These are phyloP conservation scores for Microbotryum violaceum DNA, from an alignment of 1,284 basidiomycete species.

Conservation along the genomic window DNA sequence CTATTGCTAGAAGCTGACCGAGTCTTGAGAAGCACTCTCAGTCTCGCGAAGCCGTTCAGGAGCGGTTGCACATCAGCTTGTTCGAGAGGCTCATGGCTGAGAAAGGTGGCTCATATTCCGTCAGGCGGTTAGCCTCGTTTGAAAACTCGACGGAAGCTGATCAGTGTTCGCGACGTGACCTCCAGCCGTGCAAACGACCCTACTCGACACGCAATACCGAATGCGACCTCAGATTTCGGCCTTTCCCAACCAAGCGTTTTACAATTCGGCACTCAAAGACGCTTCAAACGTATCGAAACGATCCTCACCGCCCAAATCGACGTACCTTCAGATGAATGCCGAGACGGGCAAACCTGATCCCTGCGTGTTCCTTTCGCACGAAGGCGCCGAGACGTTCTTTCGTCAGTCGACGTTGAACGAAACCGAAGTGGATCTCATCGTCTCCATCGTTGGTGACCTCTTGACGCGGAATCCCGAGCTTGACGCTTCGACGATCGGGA, in stretches of 20 bases:
- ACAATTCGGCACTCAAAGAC: constrained; percentile 45
- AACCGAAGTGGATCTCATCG: constrained; percentile 67
- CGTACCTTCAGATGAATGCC: neutral
- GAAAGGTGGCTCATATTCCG: constrained; percentile 50
- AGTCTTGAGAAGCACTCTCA: neutral
- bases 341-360: neutral
- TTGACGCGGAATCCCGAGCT: constrained; percentile 60
- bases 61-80: constrained; percentile 68
- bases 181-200: constrained; percentile 61
- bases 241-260: constrained; percentile 79
- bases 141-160: neutral
- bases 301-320: constrained; percentile 38
- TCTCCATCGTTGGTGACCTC: constrained; percentile 68
- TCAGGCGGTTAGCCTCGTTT: constrained; percentile 5
- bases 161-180: neutral
- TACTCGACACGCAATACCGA: constrained; percentile 86
- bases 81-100: constrained; percentile 81
- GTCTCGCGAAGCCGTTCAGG: constrained; percentile 55
- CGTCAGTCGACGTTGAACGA: constrained; percentile 65
- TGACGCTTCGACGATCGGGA: constrained; percentile 64
- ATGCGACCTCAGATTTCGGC: constrained; percentile 86
- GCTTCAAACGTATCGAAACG: constrained; percentile 56
- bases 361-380: constrained; percentile 67
- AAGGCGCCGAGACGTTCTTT: constrained; percentile 56
- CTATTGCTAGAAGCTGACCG: neutral